Base-by-base conservation (phyloP, 108 stramenopile genomes). In the Conticribra guillardii region DNA sequence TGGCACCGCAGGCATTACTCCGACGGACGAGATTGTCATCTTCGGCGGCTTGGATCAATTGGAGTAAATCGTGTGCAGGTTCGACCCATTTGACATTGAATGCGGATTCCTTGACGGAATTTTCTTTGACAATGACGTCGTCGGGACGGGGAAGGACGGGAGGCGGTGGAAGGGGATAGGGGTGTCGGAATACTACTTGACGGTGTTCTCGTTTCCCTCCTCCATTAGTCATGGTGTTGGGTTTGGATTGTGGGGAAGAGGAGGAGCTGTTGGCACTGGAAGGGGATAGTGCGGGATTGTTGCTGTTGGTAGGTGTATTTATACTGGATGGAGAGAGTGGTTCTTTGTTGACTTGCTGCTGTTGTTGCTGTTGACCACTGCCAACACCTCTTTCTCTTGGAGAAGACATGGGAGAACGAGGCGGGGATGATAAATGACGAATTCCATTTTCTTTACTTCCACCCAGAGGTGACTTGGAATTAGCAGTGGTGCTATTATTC, bases 1-100 rank as follows among this genome's bases (percentile, higher is more conserved):
- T 62, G 50, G 93, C 87, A 30, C 93, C 93, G 51, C 86, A 89
- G 34, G 93, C 90, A 73, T 94, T 91, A 74, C 81, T 81, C 33
- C 90, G 69, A 26, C 93, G 64, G 21, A 71, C 65, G 15, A 91
- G 34, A 4, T 86, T 67, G 8, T 69, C 85, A 0, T 64, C 57
- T 34, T 81, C 81, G 11, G 80, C 79, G 0, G 87, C 87, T 32
- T 79, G 75, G 26, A 91, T 75, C n/a, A 94, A 69, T 34, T 82
- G 61, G 11, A 69, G 56, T 0, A 94, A 61, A 30, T 94, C 87
- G 11, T 52, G 34, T 54, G 84, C 85, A 18, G 93, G 89, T 54
- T 76, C 64, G 5, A 64, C 55, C 65, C 60, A 68, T 30, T 53
- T 62, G 22, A 67, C 59, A 24, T 47, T 52, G 11, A 61, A 51